Evolutionary conservation across 2,329 filamentous ascomycete species (phyloP).

Genomic region (Cladobotryum protrusum): DNA sequence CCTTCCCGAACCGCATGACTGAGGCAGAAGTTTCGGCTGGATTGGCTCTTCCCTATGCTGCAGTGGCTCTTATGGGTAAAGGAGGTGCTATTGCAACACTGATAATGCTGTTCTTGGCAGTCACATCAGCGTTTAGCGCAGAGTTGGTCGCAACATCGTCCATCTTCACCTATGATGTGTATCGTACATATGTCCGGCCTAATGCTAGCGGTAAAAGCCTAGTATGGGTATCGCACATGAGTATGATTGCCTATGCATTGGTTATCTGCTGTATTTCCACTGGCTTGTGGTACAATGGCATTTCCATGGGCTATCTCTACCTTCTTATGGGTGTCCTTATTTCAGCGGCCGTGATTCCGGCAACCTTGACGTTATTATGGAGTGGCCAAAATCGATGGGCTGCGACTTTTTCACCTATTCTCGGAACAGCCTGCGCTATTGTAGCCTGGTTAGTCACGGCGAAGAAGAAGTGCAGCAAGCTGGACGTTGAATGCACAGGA

Average conservation of each 20-base stretch:
- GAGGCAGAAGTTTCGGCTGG: constrained; percentile 73
- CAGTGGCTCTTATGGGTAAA: constrained; percentile 74
- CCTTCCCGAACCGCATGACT: constrained; percentile 65
- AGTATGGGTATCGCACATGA: constrained; percentile 71
- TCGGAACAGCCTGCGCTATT: constrained; percentile 61
- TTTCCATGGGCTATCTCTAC: constrained; percentile 85
- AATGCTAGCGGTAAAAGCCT: constrained; percentile 66
- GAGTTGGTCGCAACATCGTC: constrained; percentile 83
- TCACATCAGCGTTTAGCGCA: constrained; percentile 75
- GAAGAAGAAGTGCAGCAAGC: constrained; percentile 58
- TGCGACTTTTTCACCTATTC: constrained; percentile 59
- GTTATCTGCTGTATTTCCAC: constrained; percentile 74
- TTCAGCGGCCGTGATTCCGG: constrained; percentile 75
- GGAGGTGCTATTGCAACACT: constrained; percentile 74
- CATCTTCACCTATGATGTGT: constrained; percentile 82
- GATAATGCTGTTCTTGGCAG: constrained; percentile 83
- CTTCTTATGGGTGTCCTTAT: constrained; percentile 91
- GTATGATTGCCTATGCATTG: constrained; percentile 64
- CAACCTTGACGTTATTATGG: constrained; percentile 76
- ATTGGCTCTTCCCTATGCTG: constrained; percentile 77
- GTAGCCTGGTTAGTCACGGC: constrained; percentile 72
- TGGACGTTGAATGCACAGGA: constrained; percentile 70
- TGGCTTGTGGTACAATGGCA: constrained; percentile 65
- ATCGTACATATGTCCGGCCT: constrained; percentile 81
- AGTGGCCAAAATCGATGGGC: constrained; percentile 69